Evolutionary conservation across 441 rosid species (phyloP).

Genomic region (Populus hybrid): DNA sequence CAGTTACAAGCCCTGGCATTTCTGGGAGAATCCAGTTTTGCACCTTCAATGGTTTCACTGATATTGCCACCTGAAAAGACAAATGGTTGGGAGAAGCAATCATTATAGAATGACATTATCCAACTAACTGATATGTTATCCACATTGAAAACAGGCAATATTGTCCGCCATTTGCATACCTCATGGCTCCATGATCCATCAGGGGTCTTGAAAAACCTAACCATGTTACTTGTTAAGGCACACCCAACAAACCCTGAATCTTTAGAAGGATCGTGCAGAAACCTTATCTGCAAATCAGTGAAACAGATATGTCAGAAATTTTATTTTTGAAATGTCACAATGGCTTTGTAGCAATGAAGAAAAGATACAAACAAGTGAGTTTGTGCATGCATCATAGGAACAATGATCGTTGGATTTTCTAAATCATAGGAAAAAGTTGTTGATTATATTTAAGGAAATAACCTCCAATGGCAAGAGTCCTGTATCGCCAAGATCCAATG

Average conservation of each 20-base stretch:
- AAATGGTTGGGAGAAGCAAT: neutral
- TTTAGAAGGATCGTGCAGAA: constrained; percentile 85
- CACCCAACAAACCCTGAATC: constrained; percentile 77
- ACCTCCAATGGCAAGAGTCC: constrained; percentile 89
- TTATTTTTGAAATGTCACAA: neutral
- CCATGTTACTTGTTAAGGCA: constrained; percentile 82
- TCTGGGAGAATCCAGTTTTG: constrained; percentile 91
- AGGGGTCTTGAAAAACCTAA: constrained; percentile 73
- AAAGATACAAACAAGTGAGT: neutral
- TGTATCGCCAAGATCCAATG: constrained; percentile 74
- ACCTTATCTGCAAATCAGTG: constrained; percentile 55
- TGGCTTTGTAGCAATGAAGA: neutral
- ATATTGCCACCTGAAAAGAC: constrained; percentile 55
- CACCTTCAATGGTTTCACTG: constrained; percentile 73
- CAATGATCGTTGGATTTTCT: neutral
- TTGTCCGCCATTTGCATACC: constrained; percentile 30
- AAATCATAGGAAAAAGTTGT: neutral
- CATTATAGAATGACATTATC: neutral
- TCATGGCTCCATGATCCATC: constrained; percentile 85
- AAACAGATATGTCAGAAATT: neutral
- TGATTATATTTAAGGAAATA: neutral
- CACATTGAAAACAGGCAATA: neutral
- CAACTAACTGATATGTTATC: neutral
- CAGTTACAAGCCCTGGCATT: constrained; percentile 91
- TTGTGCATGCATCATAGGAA: neutral